Evolutionary conservation across 805 yeast genomes (phyloP).

Genomic region (Peterozyma xylosa): DNA sequence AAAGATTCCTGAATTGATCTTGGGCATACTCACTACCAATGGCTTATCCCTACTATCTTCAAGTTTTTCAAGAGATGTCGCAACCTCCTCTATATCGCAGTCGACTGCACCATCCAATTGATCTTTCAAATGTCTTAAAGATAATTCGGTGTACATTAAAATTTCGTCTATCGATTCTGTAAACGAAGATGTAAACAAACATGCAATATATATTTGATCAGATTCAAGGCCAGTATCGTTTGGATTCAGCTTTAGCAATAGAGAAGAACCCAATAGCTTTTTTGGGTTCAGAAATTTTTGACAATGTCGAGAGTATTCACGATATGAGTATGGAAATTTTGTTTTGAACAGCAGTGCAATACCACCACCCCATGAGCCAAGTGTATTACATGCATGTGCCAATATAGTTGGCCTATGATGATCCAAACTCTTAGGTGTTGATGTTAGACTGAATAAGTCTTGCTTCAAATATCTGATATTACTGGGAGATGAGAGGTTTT

Average conservation of each 20-base stretch:
- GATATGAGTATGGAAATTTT: conserved; percentile 51
- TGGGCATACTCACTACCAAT: conserved; percentile 52
- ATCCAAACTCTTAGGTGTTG: too few relatives aligned
- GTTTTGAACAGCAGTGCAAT: conserved; percentile 53
- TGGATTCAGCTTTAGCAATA: conserved; percentile 29
- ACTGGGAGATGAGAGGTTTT: too few relatives aligned
- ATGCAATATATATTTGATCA: conserved; percentile 36
- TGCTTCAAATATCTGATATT: too few relatives aligned
- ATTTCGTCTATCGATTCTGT: conserved; percentile 40
- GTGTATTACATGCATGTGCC: conserved; percentile 76
- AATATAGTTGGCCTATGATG: conserved; percentile 31
- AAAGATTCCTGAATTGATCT: conserved; percentile 76
- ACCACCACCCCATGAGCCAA: conserved; percentile 84
- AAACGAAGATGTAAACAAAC: conserved; percentile 64
- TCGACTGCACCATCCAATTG: conserved; percentile 23
- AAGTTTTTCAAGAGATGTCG: not conserved
- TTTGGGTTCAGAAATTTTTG: conserved; percentile 13
- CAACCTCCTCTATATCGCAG: conserved; percentile 1
- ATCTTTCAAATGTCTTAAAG: conserved; percentile 36
- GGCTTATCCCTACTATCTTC: conserved; percentile 7
- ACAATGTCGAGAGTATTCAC: conserved; percentile 39
- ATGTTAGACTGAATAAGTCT: too few relatives aligned
- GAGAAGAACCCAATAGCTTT: conserved; percentile 47
- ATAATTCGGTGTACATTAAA: conserved; percentile 38
- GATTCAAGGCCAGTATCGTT: conserved; percentile 20